Conservation (phyloP, 306 rosid species). For the Chamaecrista fasciculata region DNA sequence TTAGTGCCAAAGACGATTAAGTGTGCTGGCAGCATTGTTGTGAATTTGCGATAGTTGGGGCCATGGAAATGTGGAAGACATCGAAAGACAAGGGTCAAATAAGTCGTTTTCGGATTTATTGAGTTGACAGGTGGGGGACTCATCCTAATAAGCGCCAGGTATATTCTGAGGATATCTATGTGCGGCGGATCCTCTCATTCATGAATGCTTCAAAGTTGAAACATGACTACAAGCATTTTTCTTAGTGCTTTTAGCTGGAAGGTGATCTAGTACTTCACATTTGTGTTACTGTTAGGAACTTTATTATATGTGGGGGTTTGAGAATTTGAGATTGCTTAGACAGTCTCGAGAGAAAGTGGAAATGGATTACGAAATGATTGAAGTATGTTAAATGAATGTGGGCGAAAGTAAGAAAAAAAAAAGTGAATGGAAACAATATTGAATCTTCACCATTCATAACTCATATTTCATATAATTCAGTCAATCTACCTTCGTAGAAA, state of each 20-base stretch:
- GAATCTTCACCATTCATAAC: too few relatives aligned
- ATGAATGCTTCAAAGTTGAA: neutral
- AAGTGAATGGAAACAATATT: too few relatives aligned
- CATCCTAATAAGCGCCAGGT: neutral
- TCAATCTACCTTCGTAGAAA: too few relatives aligned
- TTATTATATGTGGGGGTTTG: too few relatives aligned
- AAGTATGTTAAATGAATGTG: too few relatives aligned
- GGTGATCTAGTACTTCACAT: neutral
- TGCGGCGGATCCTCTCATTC: too few relatives aligned
- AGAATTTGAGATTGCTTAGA: too few relatives aligned
- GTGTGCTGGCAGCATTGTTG: conserved; percentile 30
- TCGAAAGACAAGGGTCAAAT: conserved; percentile 1
- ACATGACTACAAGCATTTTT: conserved; percentile 18
- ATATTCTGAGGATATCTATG: neutral
- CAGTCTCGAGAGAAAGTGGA: too few relatives aligned
- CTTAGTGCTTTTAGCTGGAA: neutral
- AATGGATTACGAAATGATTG: too few relatives aligned
- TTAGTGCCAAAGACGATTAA: conserved; percentile 24
- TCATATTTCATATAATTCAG: too few relatives aligned
- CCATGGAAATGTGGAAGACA: conserved; percentile 20
- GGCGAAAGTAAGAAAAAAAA: too few relatives aligned
- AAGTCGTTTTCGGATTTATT: conserved; percentile 6
- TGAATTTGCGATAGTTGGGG: neutral
- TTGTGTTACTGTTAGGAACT: too few relatives aligned
- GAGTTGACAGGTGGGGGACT: conserved; percentile 26